Percentiles rank a stretch among this genome's conserved stretches.
Conservation (phyloP, 768 basidiomycete genomes). For the Mycena filopes region DNA sequence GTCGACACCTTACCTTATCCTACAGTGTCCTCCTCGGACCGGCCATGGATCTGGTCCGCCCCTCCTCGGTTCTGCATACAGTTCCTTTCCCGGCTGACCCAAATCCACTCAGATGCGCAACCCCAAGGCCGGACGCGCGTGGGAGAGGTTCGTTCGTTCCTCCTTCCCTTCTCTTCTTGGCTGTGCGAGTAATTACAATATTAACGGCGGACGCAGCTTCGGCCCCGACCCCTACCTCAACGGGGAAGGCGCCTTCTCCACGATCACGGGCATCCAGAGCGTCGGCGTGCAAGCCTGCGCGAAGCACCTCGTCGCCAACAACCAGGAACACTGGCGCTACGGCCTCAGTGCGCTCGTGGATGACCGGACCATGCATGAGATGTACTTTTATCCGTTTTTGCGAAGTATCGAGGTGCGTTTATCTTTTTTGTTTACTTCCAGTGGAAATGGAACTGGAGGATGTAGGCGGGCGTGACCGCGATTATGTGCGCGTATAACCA, state of each 20-base stretch:
- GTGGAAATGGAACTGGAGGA: too few species aligned
- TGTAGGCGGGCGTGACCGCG: constrained; percentile 44
- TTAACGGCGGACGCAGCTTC: not conserved
- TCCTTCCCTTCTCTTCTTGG: not conserved
- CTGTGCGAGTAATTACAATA: too few species aligned
- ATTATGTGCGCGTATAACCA: constrained; percentile 46
- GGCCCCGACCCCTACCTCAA: constrained; percentile 54
- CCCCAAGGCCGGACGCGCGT: constrained; percentile 21
- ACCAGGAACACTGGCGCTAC: constrained; percentile 33
- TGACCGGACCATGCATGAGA: constrained; percentile 51
- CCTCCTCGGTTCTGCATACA: not conserved
- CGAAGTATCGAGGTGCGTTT: constrained; percentile 30
- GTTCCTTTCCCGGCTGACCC: not conserved
- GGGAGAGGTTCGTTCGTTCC: constrained; percentile 16
- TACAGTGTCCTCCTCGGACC: constrained; percentile 40
- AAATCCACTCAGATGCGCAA: constrained; percentile 16
- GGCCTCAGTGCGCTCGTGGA: constrained; percentile 38
- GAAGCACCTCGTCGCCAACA: constrained; percentile 41
- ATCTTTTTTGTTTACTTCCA: not conserved
- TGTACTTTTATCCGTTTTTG: constrained; percentile 39
- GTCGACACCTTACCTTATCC: not conserved
- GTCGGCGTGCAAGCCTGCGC: constrained; percentile 50
- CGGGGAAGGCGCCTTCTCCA: constrained; percentile 51
- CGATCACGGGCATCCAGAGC: constrained; percentile 50
- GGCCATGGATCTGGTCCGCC: constrained; percentile 44